Evolutionary conservation across 768 basidiomycete species (phyloP).

Genomic region (Lactarius quietus): DNA sequence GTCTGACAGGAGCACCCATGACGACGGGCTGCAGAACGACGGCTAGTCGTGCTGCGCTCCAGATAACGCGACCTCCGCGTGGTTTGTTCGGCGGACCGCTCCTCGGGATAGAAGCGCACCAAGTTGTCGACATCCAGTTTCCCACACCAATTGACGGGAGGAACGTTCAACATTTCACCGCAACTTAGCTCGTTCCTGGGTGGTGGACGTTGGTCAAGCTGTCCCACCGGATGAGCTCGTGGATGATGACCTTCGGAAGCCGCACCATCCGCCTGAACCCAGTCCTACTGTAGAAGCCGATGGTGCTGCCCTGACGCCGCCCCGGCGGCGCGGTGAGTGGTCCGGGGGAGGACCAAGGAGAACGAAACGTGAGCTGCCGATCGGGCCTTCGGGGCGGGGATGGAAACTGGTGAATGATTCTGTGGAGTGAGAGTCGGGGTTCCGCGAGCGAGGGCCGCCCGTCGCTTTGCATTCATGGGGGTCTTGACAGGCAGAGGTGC

Average conservation of each 20-base stretch:
- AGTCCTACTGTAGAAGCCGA: not conserved
- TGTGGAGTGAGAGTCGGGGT: too few species aligned
- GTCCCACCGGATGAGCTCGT: slow-evolving; percentile 9
- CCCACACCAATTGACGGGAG: not conserved
- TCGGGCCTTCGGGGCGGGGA: not conserved
- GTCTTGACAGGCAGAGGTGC: not conserved
- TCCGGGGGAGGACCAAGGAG: not conserved
- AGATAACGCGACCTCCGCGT: not conserved
- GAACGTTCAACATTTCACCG: not conserved
- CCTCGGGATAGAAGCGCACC: slow-evolving; percentile 6
- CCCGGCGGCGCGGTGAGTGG: not conserved
- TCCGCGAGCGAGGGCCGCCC: not conserved
- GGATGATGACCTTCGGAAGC: not conserved
- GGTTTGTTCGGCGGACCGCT: not conserved
- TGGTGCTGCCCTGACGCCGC: not conserved
- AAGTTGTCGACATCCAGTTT: slow-evolving; percentile 2
- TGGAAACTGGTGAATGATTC: not conserved
- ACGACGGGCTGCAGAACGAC: not conserved
- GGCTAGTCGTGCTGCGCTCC: not conserved
- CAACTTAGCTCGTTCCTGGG: not conserved
- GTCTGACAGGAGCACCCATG: too few species aligned
- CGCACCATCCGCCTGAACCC: not conserved
- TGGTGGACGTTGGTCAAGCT: slow-evolving; percentile 2
- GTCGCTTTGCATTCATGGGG: not conserved
- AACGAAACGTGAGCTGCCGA: not conserved